These are phyloP conservation scores for Graphiopsis chlorocephala DNA, from an alignment of 2,329 filamentous ascomycete species.

Conservation along the genomic window DNA sequence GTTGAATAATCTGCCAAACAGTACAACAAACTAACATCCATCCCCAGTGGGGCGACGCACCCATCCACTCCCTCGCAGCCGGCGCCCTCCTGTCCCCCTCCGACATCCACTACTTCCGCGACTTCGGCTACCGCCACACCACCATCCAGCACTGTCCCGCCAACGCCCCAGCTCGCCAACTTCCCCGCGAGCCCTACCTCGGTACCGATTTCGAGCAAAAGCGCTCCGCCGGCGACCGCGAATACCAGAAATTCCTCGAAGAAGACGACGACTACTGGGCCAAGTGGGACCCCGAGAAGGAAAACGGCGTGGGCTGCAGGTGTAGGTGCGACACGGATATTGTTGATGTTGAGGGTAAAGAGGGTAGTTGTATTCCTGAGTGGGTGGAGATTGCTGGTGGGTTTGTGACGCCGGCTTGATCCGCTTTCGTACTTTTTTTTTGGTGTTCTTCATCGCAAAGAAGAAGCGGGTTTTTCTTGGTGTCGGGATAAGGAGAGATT, in stretches of 20 bases:
- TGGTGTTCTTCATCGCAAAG: neutral
- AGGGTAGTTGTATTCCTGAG: conserved; percentile 89
- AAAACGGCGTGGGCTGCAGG: conserved; percentile 94
- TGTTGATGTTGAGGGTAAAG: conserved; percentile 95
- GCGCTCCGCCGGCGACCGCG: conserved; percentile 55
- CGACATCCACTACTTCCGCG: conserved; percentile 98
- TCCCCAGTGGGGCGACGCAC: conserved; percentile 92
- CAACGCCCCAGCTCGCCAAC: conserved; percentile 85
- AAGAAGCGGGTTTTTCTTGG: neutral
- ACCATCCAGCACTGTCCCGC: conserved; percentile 98
- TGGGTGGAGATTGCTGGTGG: conserved; percentile 98
- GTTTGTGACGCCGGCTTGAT: conserved; percentile 53
- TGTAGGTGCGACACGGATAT: conserved; percentile 97
- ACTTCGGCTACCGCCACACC: conserved; percentile 96
- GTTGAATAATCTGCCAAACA: neutral
- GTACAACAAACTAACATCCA: conserved; percentile 37
- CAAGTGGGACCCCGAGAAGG: conserved; percentile 77
- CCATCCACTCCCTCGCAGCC: conserved; percentile 94
- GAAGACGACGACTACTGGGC: conserved; percentile 98
- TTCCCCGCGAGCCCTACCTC: conserved; percentile 74
- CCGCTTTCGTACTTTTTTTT: no score
- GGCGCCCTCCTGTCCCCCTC: conserved; percentile 76
- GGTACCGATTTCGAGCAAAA: conserved; percentile 50
- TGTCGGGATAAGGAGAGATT: neutral
- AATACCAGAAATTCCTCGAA: conserved; percentile 68